Base-by-base conservation (phyloP, 768 basidiomycete species). In the Lactifluus piperatus region DNA sequence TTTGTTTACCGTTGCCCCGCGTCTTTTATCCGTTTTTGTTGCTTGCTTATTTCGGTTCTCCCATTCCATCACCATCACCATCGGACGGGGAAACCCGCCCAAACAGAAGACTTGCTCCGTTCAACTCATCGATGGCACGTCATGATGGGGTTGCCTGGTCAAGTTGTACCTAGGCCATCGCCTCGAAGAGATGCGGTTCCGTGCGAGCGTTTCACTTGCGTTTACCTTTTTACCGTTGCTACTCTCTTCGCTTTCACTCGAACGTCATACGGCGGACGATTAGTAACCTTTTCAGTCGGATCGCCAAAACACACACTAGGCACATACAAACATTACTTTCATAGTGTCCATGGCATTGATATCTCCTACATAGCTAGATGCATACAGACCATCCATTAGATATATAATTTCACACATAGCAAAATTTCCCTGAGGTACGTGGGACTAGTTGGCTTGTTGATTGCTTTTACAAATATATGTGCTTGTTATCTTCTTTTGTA, bases 301-400 rank as follows among this genome's bases (percentile, higher is more conserved):
- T 16, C 29, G 30, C 41, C 24, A 22, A 43, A 30, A 22, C 18
- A 30, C 27, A 30, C 41, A n/a, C n/a, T n/a, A n/a, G n/a, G n/a
- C n/a, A n/a, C n/a, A n/a, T 9, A 41, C 5, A 13, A 10, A 30
- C 18, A 18, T 32, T 43, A n/a, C n/a, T 30, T 53, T 39, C n/a
- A 18, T 20, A 13, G 37, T 29, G 26, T 22, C 36, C n/a, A 2
- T 32, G 22, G 20, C 29, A 54, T 54, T 44, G 41, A 44, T 30
- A 54, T 13, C 32, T 11, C 54, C 24, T n/a, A 46, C 54, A 54
- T 54, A 45, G 14, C 54, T 54, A 48, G n/a, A 56, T 48, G 36
- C 54, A 47, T 14, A 39, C 46, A 47, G 34, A 3, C 24, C 26
- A 47, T 24, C 13, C n/a, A 43, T 16, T 44, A 54, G 22, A 54